Percentiles rank a stretch among this genome's conserved stretches.
phyloP scores from a whole-genome alignment of 179 eudicot species.

The Nepenthes alata region DNA sequence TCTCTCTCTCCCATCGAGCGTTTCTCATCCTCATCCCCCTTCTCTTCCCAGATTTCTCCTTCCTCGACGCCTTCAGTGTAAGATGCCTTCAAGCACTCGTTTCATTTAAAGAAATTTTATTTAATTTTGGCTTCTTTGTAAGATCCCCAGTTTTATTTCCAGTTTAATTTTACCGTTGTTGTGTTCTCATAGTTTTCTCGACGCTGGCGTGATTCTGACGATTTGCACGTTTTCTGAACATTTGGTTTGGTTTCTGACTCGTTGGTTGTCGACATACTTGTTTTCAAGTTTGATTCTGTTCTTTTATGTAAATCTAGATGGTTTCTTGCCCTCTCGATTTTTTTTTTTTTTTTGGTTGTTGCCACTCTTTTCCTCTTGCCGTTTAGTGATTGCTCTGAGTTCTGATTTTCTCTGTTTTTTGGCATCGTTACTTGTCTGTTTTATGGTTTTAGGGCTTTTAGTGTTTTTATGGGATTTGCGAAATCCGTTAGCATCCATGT shows the following conservation, averaged over 20 bases:
- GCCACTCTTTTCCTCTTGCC: too few relatives aligned
- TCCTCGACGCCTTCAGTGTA: neutral
- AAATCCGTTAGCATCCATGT: too few relatives aligned
- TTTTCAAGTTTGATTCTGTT: too few relatives aligned
- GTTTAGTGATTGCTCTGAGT: too few relatives aligned
- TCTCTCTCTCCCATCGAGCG: constrained; percentile 1
- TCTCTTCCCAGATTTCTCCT: neutral
- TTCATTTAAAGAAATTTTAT: neutral
- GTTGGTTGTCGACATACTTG: neutral
- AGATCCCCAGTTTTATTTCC: neutral
- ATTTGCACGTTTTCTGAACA: neutral
- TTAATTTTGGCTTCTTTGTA: neutral
- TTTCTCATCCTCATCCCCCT: constrained; percentile 1
- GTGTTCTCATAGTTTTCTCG: neutral
- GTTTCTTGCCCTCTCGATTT: too few relatives aligned
- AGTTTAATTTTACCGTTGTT: neutral
- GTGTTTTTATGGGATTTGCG: too few relatives aligned
- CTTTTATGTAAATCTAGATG: too few relatives aligned
- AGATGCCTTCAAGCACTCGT: neutral
- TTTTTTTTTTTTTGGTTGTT: too few relatives aligned
- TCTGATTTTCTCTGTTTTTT: too few relatives aligned
- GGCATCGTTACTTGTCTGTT: too few relatives aligned
- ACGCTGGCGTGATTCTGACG: neutral
- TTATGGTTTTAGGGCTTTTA: too few relatives aligned
- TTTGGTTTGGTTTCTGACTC: neutral